Evolutionary conservation across 257 asterid species (phyloP), one percentile per base, ranked within the genome.

Genomic region (Solanum peruvianum): DNA sequence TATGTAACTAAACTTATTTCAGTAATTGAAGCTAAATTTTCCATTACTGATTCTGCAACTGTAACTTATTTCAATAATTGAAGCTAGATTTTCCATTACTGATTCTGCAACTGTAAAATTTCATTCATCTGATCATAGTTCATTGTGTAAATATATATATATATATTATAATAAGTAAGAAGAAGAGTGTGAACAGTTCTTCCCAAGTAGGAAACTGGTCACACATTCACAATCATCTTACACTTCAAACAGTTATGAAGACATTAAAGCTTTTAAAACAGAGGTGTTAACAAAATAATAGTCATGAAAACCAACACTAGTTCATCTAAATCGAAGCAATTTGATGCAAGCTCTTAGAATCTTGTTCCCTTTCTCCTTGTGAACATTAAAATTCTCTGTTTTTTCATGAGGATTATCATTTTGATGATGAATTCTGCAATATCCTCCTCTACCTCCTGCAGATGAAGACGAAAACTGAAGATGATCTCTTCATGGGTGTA

Each of bases 361-460:
- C 75, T 69, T 66, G 82, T 87, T 87, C 64, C 88, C 89, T 87
- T 84, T 87, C 66, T 83, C 86, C 87, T 87, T 88, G 2, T 33
- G 3, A 11, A 33, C 45, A 31, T 37, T 64, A 9, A 82, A 11
- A 16, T 44, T 73, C 25, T 33, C 29, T 58, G 49, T 62, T 41
- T 76, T 85, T 20, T 84, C 87, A 69, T 73, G 49, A 6, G 23
- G 69, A 27, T 69, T 18, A 84, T 89, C 88, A 88, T 72, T 70
- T 49, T 67, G 91, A 44, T 86, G 90, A 88, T 87, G 91, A 85
- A 90, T 91, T 85, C 87, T 86, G 31, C 88, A 84, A 33, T 91
- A 90, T 23, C 89, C 91, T 62, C 88, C 92, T 13, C 75, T 15
- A 0, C 75, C 75, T 13, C 41, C 75, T 6, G 3, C 44, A 70